Conservation (phyloP, 2,329 filamentous ascomycete species). For the Paecilomyces variotii region DNA sequence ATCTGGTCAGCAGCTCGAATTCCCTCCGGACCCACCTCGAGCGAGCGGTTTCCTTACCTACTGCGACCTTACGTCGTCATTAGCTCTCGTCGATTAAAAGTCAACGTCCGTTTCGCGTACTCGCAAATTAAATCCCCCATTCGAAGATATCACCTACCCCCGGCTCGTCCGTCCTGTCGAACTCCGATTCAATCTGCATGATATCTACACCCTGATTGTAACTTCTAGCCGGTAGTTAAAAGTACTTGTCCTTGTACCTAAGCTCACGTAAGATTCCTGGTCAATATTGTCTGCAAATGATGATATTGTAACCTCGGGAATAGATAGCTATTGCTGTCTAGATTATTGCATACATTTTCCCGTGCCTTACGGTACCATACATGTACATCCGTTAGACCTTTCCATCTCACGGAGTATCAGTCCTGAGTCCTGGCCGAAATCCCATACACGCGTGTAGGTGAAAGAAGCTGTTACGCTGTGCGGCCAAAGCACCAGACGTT, state of each 20-base stretch:
- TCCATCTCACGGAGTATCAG: neutral
- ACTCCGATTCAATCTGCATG: neutral
- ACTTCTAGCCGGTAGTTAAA: neutral
- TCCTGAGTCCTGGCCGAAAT: neutral
- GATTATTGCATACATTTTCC: neutral
- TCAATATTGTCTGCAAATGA: neutral
- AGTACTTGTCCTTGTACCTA: neutral
- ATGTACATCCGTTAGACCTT: too few species aligned
- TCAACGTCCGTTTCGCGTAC: constrained; percentile 15
- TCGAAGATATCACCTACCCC: neutral
- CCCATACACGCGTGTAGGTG: too few species aligned
- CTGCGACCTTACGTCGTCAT: constrained; percentile 15
- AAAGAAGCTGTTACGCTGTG: too few species aligned
- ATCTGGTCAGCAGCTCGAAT: constrained; percentile 21
- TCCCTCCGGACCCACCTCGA: constrained; percentile 18
- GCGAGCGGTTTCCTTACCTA: constrained; percentile 12
- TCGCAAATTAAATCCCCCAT: constrained; percentile 13
- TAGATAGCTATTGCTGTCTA: neutral
- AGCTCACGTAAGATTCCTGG: neutral
- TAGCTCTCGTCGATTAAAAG: constrained; percentile 14
- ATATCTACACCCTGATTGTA: neutral
- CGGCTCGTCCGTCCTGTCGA: neutral
- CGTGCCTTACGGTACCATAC: neutral
- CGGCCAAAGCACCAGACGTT: too few species aligned
- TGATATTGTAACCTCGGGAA: neutral